Evolutionary conservation across 192 early-diverging fungal species (phyloP).

Genomic region (Mortierella claussenii): DNA sequence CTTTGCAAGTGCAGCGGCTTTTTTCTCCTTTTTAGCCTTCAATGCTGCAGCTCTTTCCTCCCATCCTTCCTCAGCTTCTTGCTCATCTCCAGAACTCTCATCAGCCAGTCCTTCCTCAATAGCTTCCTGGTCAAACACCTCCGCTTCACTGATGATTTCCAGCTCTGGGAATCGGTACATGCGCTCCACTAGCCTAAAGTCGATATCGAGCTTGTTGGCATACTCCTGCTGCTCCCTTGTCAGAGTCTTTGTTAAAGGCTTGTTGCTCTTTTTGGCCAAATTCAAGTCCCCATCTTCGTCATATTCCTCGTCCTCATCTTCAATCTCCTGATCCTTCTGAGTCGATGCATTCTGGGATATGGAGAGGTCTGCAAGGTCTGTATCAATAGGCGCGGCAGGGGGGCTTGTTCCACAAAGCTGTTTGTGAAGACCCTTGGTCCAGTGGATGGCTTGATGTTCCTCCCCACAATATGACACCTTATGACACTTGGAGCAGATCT

Average conservation of each 20-base stretch:
- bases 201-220: slow-evolving; percentile 50
- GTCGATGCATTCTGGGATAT: slow-evolving; percentile 15
- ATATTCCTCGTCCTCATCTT: slow-evolving; percentile 12
- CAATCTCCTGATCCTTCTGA: slow-evolving; percentile 9
- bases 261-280: slow-evolving; percentile 5
- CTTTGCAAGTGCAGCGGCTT: slow-evolving; percentile 23
- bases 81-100: slow-evolving; percentile 47
- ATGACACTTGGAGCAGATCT: slow-evolving; percentile 84
- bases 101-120: slow-evolving; percentile 60
- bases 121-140: slow-evolving; percentile 59
- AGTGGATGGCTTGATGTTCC: slow-evolving; percentile 87
- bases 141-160: slow-evolving; percentile 76
- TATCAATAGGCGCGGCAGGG: slow-evolving; percentile 9
- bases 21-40: slow-evolving; percentile 38
- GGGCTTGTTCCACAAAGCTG: slow-evolving; percentile 60
- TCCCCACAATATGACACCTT: slow-evolving; percentile 81
- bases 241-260: slow-evolving; percentile 34
- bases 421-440: slow-evolving; percentile 81
- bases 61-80: slow-evolving; percentile 52
- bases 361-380: slow-evolving; percentile 26
- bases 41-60: slow-evolving; percentile 37
- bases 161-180: slow-evolving; percentile 65
- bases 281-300: slow-evolving; percentile 31
- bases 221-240: slow-evolving; percentile 46
- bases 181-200: slow-evolving; percentile 25